Base-by-base conservation (phyloP, 345 rosid species). In the Camelina laxa region DNA sequence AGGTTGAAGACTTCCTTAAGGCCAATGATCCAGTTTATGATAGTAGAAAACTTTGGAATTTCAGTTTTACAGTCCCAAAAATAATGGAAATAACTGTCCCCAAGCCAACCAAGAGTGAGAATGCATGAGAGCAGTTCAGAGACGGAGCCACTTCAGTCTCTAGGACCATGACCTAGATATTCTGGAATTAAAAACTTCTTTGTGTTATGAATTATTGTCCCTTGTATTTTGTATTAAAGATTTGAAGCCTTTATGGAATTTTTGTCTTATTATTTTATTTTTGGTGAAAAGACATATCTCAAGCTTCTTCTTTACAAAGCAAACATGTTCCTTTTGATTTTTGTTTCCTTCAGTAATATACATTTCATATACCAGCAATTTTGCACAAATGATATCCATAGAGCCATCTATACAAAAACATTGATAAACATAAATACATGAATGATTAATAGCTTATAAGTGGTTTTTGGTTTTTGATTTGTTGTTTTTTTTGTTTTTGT, bases 11-110 rank as follows among this genome's bases (percentile, higher is more conserved):
- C 27, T 91, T 85, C 70, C 30, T 72, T 3, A 55, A 77, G 8
- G 74, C 84, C 20, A 80, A 91, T n/a, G n/a, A n/a, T 77, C 89
- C 87, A 21, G 75, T 79, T 9, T 80, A n/a, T n/a, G n/a, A 80
- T 79, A 70, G 58, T 21, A 79, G 79, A 81, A 2, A 80, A 81
- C 65, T 87, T 87, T 72, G 82, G n/a, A n/a, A 75, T 55, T 85
- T 85, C 65, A n/a, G n/a, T n/a, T n/a, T n/a, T n/a, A 69, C 67
- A 4, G 80, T 71, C 66, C 96, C 65, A 6, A 69, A 57, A 45
- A 65, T 69, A 45, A 42, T 41, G 73, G 54, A 42, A 41, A 30
- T 41, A 86, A 90, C 96, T 19, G 49, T 87, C 33, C 93, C 93
- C 4, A 84, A 63, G 27, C 17, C 50, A 54, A 22, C 38, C 42